Evolutionary conservation across 768 basidiomycete genomes (phyloP).

Genomic region (Termitomyces sp.): DNA sequence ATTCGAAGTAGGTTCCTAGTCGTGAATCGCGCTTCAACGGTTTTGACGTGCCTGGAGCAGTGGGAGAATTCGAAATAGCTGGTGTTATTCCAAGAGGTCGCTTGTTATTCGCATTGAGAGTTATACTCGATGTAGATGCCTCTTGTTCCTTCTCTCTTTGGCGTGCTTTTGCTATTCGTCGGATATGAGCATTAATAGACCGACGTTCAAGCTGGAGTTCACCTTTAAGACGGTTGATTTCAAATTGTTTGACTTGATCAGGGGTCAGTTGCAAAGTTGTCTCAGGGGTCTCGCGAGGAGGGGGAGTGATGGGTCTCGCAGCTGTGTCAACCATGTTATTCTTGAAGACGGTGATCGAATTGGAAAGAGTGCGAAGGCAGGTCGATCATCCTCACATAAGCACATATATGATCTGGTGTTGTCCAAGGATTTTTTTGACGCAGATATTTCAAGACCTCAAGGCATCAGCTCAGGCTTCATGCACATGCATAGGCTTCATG

Average conservation of each 20-base stretch:
- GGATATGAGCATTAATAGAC: not conserved
- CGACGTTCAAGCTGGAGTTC: not conserved
- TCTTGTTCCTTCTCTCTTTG: conserved; percentile 63
- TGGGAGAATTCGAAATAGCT: conserved; percentile 56
- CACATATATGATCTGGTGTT: no score
- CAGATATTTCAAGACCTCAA: no score
- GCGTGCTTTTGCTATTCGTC: conserved; percentile 58
- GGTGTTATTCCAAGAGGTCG: conserved; percentile 58
- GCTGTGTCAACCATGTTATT: conserved; percentile 18
- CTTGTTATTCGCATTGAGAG: conserved; percentile 65
- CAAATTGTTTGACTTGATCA: conserved; percentile 66
- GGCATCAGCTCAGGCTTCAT: no score
- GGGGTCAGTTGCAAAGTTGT: conserved; percentile 40
- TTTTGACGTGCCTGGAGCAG: conserved; percentile 42
- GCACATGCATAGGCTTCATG: no score
- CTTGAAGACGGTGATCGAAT: not conserved
- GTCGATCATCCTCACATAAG: no score
- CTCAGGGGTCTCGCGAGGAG: conserved; percentile 19
- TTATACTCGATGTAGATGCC: conserved; percentile 33
- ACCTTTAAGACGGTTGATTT: conserved; percentile 80
- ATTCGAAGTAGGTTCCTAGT: conserved; percentile 91
- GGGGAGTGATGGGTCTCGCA: conserved; percentile 34
- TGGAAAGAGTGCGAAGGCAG: no score
- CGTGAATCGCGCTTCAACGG: conserved; percentile 69
- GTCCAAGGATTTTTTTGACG: no score